Evolutionary conservation across 2,329 filamentous ascomycete genomes (phyloP), one percentile per base, ranked within the genome.

Genomic region (Tolypocladium tundrense): DNA sequence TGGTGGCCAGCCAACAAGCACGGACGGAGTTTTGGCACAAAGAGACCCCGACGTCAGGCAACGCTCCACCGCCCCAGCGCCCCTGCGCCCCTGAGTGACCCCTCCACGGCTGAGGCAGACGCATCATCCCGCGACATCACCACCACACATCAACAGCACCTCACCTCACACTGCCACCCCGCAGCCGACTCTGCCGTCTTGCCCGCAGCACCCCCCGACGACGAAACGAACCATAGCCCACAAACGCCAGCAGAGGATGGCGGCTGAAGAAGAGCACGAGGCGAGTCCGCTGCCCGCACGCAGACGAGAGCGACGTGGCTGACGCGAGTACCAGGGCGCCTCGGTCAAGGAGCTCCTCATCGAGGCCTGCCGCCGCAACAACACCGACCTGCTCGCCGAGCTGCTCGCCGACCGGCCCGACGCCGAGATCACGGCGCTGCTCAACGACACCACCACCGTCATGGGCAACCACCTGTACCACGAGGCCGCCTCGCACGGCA

Each of bases 301-400:
- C 40, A n/a, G 2, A 19, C 42, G 14, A 13, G 4, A 21, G 3
- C 7, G n/a, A 24, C 31, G 31, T 33, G 31, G 8, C 37, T 31
- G 16, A 51, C 27, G 24, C 48, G 5, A 3, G 27, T 9, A 11
- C 39, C 57, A 96, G 88, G 94, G 93, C 71, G 93, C 93, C 65
- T 90, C 90, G 60, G 84, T 86, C 53, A 82, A 87, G 72, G 93
- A 97, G 77, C 83, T 90, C 68, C 83, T 97, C 66, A 85, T 97
- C 74, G 93, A 96, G 78, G 90, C 94, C 67, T 96, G 90, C 76
- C 90, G 93, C 61, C 85, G 91, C 69, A 93, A 97, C 81, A 97
- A 97, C 75, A 86, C 86, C 64, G 87, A 93, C 57, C 85, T 97
- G 60, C 84, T 97, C 58, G 76, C 83, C 66, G 87, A 94, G 67